A percentile compares a stretch with the other conserved stretches of the same genome.
phyloP scores from a whole-genome alignment of 768 basidiomycete species.

The Suillus luteus region DNA sequence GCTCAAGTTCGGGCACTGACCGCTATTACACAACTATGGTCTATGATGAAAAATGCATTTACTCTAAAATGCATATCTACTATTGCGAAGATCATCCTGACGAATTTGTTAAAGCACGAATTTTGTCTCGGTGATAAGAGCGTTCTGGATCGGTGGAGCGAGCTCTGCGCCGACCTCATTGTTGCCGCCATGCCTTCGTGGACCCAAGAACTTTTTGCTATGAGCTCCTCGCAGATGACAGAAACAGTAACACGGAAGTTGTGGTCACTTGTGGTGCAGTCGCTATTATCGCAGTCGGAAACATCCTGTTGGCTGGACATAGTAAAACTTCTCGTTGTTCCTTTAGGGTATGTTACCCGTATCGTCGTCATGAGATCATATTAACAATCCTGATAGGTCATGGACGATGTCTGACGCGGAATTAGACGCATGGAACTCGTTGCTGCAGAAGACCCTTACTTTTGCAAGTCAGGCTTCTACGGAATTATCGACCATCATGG shows the following conservation, averaged over 20 bases:
- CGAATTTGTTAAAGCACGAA: constrained; percentile 43
- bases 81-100: constrained; percentile 49
- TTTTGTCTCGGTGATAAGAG: constrained; percentile 42
- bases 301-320: constrained; percentile 42
- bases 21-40: constrained; percentile 52
- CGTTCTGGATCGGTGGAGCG: constrained; percentile 48
- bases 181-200: constrained; percentile 42
- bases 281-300: constrained; percentile 28
- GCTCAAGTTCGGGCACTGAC: constrained; percentile 41
- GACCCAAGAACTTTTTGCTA: constrained; percentile 36
- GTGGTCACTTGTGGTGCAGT: constrained; percentile 49
- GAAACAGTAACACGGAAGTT: constrained; percentile 38
- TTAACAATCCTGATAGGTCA: constrained; percentile 33
- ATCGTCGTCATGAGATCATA: not conserved
- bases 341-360: constrained; percentile 43
- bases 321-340: constrained; percentile 46
- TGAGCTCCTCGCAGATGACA: constrained; percentile 26
- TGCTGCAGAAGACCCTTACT: constrained; percentile 37
- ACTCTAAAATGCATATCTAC: constrained; percentile 40
- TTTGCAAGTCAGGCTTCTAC: constrained; percentile 24
- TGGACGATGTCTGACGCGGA: constrained; percentile 50
- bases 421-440: constrained; percentile 42
- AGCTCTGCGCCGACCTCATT: constrained; percentile 51
- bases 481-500: constrained; percentile 14
- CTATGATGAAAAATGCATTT: constrained; percentile 51